Percentiles rank a stretch among this genome's conserved stretches.
phyloP scores from a whole-genome alignment of 2,329 filamentous ascomycete species.

The Trichoderma asperellum region DNA sequence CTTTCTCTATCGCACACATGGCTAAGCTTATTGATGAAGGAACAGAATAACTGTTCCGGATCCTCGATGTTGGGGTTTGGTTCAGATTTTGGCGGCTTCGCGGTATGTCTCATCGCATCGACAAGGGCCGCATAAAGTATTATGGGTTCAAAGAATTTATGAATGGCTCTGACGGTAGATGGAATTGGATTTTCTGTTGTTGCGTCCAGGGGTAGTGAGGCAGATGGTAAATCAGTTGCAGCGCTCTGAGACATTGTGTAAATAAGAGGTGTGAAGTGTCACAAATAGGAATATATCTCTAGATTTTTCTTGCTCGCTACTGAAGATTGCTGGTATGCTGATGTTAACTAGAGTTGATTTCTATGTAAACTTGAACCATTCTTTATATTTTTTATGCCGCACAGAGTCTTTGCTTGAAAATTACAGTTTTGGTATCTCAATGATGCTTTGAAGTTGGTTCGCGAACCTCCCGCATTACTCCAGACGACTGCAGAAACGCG shows the following conservation, averaged over 20 bases:
- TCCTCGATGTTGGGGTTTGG: not conserved
- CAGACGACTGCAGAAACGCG: not conserved
- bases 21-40: constrained; percentile 9
- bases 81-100: not conserved
- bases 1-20: not conserved
- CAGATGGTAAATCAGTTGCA: not conserved
- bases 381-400: not conserved
- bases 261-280: not conserved
- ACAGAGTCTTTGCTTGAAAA: too few relatives aligned
- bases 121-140: not conserved
- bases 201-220: not conserved
- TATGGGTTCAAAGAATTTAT: constrained; percentile 2
- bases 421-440: not conserved
- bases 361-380: not conserved
- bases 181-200: not conserved
- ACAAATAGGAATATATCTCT: not conserved
- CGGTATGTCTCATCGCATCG: not conserved
- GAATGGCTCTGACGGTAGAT: not conserved
- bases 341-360: not conserved
- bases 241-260: not conserved
- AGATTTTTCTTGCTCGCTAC: not conserved
- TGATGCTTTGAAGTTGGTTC: not conserved
- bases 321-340: not conserved
- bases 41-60: not conserved
- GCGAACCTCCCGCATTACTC: not conserved